These are phyloP conservation scores for Fusarium anthophilum DNA, from an alignment of 2,329 filamentous ascomycete genomes.

Conservation along the genomic window DNA sequence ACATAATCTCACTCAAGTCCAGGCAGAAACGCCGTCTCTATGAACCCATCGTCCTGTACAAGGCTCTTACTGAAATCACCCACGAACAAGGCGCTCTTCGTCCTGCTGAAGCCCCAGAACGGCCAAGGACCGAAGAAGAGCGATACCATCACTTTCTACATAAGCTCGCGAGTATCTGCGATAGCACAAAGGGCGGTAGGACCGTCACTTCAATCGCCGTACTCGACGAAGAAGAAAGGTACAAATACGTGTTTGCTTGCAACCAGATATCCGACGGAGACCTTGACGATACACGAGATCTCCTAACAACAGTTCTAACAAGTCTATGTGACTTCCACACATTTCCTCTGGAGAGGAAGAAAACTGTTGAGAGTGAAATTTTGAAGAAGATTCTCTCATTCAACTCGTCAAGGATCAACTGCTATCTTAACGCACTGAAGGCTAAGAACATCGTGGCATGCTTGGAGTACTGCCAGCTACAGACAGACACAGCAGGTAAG, in stretches of 20 bases:
- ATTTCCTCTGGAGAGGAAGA: fast-evolving
- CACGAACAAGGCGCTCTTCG: conserved; percentile 3
- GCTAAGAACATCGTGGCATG: conserved; percentile 10
- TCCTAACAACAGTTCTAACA: conserved; percentile 17
- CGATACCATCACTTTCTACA: conserved; percentile 45
- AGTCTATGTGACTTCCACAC: conserved; percentile 5
- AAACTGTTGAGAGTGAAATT: neutral
- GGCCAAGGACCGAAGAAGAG: conserved; percentile 29
- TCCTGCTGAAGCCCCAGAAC: neutral
- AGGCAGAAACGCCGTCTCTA: conserved; percentile 43
- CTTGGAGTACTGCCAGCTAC: conserved; percentile 5
- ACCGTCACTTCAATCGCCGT: conserved; percentile 47
- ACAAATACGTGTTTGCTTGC: conserved; percentile 46
- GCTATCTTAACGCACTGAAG: conserved; percentile 26
- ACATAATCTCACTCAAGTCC: conserved; percentile 3
- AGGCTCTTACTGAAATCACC: conserved; percentile 36
- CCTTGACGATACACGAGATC: neutral
- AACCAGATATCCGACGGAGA: conserved; percentile 31
- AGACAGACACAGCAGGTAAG: neutral
- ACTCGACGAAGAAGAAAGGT: conserved; percentile 38
- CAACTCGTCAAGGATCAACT: conserved; percentile 24
- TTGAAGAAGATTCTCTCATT: conserved; percentile 33
- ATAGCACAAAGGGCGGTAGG: conserved; percentile 39
- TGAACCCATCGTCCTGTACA: conserved; percentile 42
- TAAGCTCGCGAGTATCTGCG: conserved; percentile 46